Evolutionary conservation across 148 eudicot species (phyloP).

Genomic region (Rhododendron molle): DNA sequence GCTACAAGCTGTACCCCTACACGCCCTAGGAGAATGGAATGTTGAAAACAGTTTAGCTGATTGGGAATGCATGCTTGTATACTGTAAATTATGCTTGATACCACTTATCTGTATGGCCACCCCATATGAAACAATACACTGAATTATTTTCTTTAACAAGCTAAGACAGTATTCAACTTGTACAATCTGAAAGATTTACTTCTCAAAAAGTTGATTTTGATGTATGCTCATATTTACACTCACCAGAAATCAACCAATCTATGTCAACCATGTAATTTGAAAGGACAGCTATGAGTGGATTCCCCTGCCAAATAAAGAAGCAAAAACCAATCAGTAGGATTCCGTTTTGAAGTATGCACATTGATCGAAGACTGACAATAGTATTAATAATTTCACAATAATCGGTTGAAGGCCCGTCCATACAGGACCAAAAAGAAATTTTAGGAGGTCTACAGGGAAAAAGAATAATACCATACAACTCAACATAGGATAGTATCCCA

Average conservation of each 20-base stretch:
- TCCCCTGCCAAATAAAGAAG: constrained; percentile 49
- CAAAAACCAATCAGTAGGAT: neutral
- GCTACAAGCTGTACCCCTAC: neutral
- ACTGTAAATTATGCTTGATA: neutral
- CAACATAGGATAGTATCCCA: neutral
- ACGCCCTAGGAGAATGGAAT: neutral
- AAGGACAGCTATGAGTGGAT: constrained; percentile 71
- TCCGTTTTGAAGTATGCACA: neutral
- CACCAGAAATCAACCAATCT: constrained; percentile 93
- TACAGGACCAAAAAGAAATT: neutral
- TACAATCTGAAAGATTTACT: neutral
- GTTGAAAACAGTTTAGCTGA: neutral
- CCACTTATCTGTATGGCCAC: neutral
- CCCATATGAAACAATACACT: neutral
- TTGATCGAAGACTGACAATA: neutral
- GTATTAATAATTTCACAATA: neutral
- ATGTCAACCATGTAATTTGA: constrained; percentile 97
- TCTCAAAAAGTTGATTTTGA: neutral
- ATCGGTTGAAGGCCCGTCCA: neutral
- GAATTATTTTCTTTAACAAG: neutral
- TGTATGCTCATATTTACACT: constrained; percentile 1
- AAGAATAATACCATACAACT: neutral
- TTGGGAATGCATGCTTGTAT: neutral
- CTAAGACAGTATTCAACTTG: neutral
- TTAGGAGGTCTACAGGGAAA: neutral